Conservation (phyloP, 2,329 filamentous ascomycete species). For the Ceratocystis alfenasii region DNA sequence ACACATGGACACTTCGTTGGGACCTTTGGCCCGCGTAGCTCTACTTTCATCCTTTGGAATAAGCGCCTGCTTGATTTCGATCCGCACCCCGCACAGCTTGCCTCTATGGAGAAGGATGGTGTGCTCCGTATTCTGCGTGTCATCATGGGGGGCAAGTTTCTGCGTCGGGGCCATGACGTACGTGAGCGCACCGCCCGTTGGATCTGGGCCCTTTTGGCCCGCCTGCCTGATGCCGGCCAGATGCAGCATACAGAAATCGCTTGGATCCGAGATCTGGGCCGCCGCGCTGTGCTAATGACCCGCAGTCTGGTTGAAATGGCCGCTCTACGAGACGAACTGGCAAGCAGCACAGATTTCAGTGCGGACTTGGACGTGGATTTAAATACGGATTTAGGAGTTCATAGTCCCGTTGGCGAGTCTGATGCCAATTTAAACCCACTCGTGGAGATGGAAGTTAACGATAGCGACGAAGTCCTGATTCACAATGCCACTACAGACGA, state of each 20-base stretch:
- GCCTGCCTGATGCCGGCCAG: constrained; percentile 61
- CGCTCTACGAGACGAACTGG: constrained; percentile 35
- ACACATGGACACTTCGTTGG: constrained; percentile 46
- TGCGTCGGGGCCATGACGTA: constrained; percentile 47
- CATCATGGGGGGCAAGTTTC: constrained; percentile 51
- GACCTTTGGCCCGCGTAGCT: constrained; percentile 39
- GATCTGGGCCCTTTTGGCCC: constrained; percentile 73
- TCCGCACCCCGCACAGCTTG: constrained; percentile 47
- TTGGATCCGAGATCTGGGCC: constrained; percentile 65
- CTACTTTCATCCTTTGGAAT: constrained; percentile 42
- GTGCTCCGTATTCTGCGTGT: constrained; percentile 56
- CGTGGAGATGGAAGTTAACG: constrained; percentile 25
- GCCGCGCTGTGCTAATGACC: constrained; percentile 55
- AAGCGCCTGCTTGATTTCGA: constrained; percentile 41
- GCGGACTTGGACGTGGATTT: constrained; percentile 30
- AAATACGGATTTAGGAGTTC: constrained; percentile 31
- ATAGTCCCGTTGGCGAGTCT: constrained; percentile 38
- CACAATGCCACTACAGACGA: not conserved
- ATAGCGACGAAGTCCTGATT: constrained; percentile 26
- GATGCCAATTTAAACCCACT: constrained; percentile 27
- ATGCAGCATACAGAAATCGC: constrained; percentile 65
- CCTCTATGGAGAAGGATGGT: constrained; percentile 53
- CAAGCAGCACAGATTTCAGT: constrained; percentile 22
- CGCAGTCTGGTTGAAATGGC: constrained; percentile 44
- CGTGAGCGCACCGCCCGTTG: constrained; percentile 61